Evolutionary conservation across 2,329 filamentous ascomycete genomes (phyloP).

Genomic region (Dactylonectria estremocensis): DNA sequence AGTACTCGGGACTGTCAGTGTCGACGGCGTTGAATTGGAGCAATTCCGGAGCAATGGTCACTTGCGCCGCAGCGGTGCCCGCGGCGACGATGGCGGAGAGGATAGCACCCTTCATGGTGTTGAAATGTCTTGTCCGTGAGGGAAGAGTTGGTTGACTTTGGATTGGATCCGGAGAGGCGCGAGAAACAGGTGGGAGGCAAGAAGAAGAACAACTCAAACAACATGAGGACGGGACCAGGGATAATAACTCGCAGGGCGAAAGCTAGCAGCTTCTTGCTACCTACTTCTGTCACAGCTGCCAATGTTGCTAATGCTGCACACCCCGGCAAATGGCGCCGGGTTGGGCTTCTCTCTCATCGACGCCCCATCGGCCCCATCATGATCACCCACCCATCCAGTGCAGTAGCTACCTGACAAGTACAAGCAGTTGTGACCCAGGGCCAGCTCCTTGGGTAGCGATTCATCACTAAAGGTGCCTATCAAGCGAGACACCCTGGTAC

Average conservation of each 20-base stretch:
- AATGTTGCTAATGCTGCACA: constrained; percentile 13
- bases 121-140: constrained; percentile 10
- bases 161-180: constrained; percentile 4
- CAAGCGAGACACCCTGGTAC: not conserved
- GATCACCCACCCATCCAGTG: constrained; percentile 11
- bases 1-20: constrained; percentile 46
- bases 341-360: constrained; percentile 5
- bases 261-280: constrained; percentile 12
- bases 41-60: constrained; percentile 39
- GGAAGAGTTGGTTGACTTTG: constrained; percentile 12
- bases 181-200: constrained; percentile 25
- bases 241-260: constrained; percentile 22
- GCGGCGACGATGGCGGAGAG: constrained; percentile 41
- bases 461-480: constrained; percentile 28
- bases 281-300: constrained; percentile 10
- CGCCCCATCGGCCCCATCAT: not conserved
- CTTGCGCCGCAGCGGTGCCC: constrained; percentile 47
- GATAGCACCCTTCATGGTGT: constrained; percentile 45
- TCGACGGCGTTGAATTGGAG: constrained; percentile 40
- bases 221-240: constrained; percentile 20
- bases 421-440: constrained; percentile 16
- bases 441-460: constrained; percentile 36
- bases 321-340: constrained; percentile 21
- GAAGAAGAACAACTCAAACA: constrained; percentile 4
- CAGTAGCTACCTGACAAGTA: constrained; percentile 1